Evolutionary conservation across 768 basidiomycete genomes (phyloP).

Genomic region (Hydnomerulius pinastri): DNA sequence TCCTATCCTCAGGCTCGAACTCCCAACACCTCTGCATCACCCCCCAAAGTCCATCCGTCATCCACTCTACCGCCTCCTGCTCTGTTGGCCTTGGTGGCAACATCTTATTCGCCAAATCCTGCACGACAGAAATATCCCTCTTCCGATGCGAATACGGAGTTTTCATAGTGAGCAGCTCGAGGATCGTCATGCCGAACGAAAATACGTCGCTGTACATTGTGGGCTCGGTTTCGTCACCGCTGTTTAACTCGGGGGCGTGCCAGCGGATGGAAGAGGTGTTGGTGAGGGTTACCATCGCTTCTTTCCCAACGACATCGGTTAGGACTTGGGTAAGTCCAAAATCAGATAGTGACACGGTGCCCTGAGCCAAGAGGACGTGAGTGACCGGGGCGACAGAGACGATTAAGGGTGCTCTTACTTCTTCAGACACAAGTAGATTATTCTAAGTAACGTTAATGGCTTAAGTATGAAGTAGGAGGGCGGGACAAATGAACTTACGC

Average conservation of each 20-base stretch:
- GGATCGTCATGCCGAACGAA: conserved; percentile 60
- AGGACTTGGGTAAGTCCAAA: conserved; percentile 67
- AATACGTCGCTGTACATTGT: conserved; percentile 56
- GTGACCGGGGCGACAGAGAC: not conserved
- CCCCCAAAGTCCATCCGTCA: conserved; percentile 51
- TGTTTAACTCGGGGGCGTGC: conserved; percentile 62
- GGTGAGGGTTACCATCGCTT: conserved; percentile 48
- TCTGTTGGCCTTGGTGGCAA: conserved; percentile 47
- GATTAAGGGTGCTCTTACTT: conserved; percentile 32
- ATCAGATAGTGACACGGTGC: conserved; percentile 57
- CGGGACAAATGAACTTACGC: conserved; percentile 45
- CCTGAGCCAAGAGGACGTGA: conserved; percentile 32
- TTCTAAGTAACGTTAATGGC: conserved; percentile 35
- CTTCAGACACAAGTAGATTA: conserved; percentile 58
- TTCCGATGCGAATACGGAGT: conserved; percentile 52
- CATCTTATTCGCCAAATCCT: conserved; percentile 40
- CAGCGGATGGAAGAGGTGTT: conserved; percentile 51
- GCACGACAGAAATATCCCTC: conserved; percentile 52
- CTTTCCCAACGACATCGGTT: conserved; percentile 54
- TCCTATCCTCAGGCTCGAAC: conserved; percentile 37
- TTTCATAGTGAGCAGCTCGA: conserved; percentile 56
- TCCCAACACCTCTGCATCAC: conserved; percentile 51
- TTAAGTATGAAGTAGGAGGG: not conserved
- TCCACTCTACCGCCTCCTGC: conserved; percentile 34
- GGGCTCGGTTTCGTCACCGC: conserved; percentile 41